Evolutionary conservation across 2,329 filamentous ascomycete species (phyloP).

Genomic region (Venturia carpophila): DNA sequence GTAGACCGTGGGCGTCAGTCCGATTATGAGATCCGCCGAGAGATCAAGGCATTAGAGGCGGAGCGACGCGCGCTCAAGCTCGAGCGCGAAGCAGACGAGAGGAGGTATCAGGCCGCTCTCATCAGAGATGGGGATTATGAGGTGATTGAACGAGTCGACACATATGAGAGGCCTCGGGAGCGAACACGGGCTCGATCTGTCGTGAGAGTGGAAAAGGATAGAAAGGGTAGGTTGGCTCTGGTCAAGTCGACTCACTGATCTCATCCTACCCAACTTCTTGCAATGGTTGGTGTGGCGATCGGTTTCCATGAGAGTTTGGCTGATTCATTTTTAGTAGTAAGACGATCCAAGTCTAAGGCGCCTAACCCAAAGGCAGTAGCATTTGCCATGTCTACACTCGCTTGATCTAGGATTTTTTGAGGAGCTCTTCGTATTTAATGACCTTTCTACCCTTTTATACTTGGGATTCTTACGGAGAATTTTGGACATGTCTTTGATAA

Average conservation of each 20-base stretch:
- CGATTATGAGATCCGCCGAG: slow-evolving; percentile 60
- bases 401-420: background rate
- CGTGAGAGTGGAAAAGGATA: slow-evolving; percentile 74
- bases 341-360: slow-evolving; percentile 13
- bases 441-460: background rate
- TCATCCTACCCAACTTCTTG: slow-evolving; percentile 12
- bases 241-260: slow-evolving; percentile 59
- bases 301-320: background rate
- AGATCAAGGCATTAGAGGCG: slow-evolving; percentile 63
- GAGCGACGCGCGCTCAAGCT: slow-evolving; percentile 52
- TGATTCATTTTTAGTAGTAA: background rate
- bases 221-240: slow-evolving; percentile 92
- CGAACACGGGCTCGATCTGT: slow-evolving; percentile 40
- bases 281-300: slow-evolving; percentile 10
- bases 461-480: background rate
- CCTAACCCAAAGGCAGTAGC: slow-evolving; percentile 20
- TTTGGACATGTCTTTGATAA: background rate
- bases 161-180: slow-evolving; percentile 32
- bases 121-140: slow-evolving; percentile 48
- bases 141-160: slow-evolving; percentile 50
- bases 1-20: slow-evolving; percentile 36
- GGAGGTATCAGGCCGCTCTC: slow-evolving; percentile 25
- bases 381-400: slow-evolving; percentile 20
- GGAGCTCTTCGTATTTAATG: background rate
- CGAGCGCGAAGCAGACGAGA: slow-evolving; percentile 45